Conservation (phyloP, 352 stramenopile species). For the Phytophthora lateralis region DNA sequence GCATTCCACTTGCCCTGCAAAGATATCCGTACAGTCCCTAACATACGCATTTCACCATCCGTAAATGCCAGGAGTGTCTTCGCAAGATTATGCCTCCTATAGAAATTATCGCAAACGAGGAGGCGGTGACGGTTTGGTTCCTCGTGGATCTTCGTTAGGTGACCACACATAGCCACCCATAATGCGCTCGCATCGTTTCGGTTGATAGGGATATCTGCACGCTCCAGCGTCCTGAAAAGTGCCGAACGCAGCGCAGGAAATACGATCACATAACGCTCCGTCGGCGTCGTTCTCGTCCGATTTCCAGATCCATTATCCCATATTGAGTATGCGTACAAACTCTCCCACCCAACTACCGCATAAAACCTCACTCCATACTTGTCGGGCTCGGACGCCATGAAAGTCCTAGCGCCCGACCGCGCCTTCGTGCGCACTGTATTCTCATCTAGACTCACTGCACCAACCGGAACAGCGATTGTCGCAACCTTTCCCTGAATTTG, state of each 20-base stretch:
- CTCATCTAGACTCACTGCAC: slow-evolving; percentile 9
- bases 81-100: neutral
- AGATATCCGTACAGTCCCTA: neutral
- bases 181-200: neutral
- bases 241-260: neutral
- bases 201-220: neutral
- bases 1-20: neutral
- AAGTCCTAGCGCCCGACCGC: neutral
- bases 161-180: slow-evolving; percentile 12
- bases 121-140: neutral
- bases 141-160: neutral
- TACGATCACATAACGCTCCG: neutral
- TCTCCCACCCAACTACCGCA: slow-evolving; percentile 1
- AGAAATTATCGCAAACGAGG: slow-evolving; percentile 1
- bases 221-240: neutral
- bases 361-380: slow-evolving; percentile 15
- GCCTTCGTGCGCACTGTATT: slow-evolving; percentile 17
- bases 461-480: slow-evolving; percentile 5
- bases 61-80: neutral
- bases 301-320: slow-evolving; percentile 10
- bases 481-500: slow-evolving; percentile 4
- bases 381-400: slow-evolving; percentile 2
- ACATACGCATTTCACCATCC: neutral
- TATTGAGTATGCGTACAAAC: slow-evolving; percentile 2
- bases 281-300: neutral